phyloP scores from a whole-genome alignment of 805 yeast genomes.

The Monosporozyma unispora region DNA sequence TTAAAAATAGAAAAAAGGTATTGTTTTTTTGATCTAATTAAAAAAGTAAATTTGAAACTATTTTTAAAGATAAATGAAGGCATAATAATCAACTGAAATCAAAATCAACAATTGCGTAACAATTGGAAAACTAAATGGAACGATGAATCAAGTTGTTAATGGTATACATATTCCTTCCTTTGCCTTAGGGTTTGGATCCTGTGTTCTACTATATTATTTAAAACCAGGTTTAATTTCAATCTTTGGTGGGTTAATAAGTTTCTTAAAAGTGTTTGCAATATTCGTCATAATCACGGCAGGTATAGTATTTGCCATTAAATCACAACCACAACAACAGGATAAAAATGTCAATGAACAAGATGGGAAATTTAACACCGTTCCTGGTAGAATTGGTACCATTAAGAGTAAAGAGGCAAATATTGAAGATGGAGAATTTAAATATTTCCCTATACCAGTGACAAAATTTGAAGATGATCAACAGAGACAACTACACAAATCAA shows the following conservation, averaged over 20 bases:
- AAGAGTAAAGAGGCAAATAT: background rate
- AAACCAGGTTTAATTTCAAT: slow-evolving; percentile 4
- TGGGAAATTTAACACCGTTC: background rate
- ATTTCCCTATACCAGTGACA: slow-evolving; percentile 21
- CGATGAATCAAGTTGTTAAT: background rate
- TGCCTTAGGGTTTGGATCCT: slow-evolving; percentile 4
- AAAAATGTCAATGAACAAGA: background rate
- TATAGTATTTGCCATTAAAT: slow-evolving; percentile 4
- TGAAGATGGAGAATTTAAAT: slow-evolving; percentile 13
- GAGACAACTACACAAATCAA: background rate
- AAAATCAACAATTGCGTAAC: no score
- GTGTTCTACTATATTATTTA: slow-evolving; percentile 2
- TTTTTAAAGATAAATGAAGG: no score
- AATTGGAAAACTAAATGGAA: background rate
- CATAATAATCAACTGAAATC: no score
- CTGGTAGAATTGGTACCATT: background rate
- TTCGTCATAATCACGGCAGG: slow-evolving; percentile 16
- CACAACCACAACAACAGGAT: background rate
- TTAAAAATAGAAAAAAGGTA: no score
- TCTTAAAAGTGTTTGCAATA: slow-evolving; percentile 14
- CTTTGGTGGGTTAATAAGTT: slow-evolving; percentile 20
- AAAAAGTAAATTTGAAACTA: no score
- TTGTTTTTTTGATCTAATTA: no score
- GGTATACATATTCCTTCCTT: slow-evolving; percentile 6
- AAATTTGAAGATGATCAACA: slow-evolving; percentile 8